A percentile compares a stretch with the other conserved stretches of the same genome.
These are phyloP conservation scores for Hirsutella rhossiliensis DNA, from an alignment of 2,329 filamentous ascomycete genomes.

Conservation along the genomic window DNA sequence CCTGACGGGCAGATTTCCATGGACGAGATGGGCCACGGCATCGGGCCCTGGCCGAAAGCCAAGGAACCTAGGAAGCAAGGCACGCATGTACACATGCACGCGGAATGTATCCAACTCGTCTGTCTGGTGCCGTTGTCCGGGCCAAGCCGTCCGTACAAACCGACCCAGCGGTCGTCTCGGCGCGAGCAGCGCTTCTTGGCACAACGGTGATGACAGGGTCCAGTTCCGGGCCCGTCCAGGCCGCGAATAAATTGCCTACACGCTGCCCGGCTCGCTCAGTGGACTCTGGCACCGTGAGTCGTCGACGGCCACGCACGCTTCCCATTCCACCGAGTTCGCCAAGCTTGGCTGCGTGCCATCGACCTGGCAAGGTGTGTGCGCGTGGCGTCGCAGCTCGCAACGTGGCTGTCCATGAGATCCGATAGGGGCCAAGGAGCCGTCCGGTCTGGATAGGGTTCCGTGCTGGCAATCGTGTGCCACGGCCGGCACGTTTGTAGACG, in stretches of 20 bases:
- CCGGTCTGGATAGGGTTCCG: not conserved
- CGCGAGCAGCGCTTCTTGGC: not conserved
- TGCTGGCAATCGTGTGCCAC: not conserved
- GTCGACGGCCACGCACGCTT: not conserved
- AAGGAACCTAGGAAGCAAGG: not conserved
- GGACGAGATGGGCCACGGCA: not conserved
- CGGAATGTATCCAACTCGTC: no score
- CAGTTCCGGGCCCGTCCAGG: not conserved
- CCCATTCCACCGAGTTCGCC: not conserved
- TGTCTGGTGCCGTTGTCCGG: no score
- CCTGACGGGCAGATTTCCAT: not conserved
- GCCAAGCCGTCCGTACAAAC: not conserved
- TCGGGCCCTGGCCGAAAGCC: not conserved
- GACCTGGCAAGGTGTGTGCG: not conserved
- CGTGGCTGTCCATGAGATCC: slow-evolving; percentile 1
- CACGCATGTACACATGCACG: no score
- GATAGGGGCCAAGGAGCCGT: slow-evolving; percentile 1
- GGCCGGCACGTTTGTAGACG: not conserved
- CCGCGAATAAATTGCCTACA: not conserved
- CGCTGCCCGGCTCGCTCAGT: no score
- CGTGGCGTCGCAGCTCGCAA: not conserved
- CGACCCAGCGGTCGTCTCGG: not conserved
- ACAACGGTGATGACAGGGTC: not conserved
- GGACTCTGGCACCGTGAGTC: no score
- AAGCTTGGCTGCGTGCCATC: slow-evolving; percentile 1